Evolutionary conservation across 2,329 filamentous ascomycete species (phyloP), one percentile per base, ranked within the genome.

Genomic region (Fusarium humuli): DNA sequence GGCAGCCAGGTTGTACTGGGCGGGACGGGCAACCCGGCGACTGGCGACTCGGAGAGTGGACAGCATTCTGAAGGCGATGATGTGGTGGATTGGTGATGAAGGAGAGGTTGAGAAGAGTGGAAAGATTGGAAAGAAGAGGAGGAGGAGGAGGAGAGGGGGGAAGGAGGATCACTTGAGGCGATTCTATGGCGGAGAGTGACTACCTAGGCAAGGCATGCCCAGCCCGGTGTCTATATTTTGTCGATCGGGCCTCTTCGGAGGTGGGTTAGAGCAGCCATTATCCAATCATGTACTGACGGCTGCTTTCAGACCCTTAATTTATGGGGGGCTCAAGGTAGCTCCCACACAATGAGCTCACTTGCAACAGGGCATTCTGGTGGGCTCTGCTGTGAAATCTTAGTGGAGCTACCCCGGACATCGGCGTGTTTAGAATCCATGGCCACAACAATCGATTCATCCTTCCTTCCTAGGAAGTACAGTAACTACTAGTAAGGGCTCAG

Each of bases 11-110:
- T 79, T 80, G 73, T 82, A 74, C 68, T 81, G 76, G 46, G 81
- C 79, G 67, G 79, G 82, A 69, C 80, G 76, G 66, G 78, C 79
- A 74, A 81, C 83, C 77, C 83, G 84, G 75, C 87, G 83, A 78
- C 83, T 81, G 71, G 83, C 84, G 72, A 86, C 76, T 80, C 86
- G 84, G 71, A 88, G 79, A 62, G 86, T 82, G 59, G 87, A 86
- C 75, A 89, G 81, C 87, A 89, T 90, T 54, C 69, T 85, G 81
- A 62, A 59, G 55, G 54, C 53, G 52, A 47, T 64, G 49, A 58
- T 55, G 61, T 34, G 50, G 32, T 57, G 49, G 34, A 50, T 69
- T 67, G 58, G 53, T 59, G 59, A 32, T 46, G 59, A 58, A 59
- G 55, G 41, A 41, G 58, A 65, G 65, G 56, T 52, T 67, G 70